Evolutionary conservation across 1,284 basidiomycete species (phyloP), one percentile per base, ranked within the genome.

Genomic region (Sporisorium exsertum): DNA sequence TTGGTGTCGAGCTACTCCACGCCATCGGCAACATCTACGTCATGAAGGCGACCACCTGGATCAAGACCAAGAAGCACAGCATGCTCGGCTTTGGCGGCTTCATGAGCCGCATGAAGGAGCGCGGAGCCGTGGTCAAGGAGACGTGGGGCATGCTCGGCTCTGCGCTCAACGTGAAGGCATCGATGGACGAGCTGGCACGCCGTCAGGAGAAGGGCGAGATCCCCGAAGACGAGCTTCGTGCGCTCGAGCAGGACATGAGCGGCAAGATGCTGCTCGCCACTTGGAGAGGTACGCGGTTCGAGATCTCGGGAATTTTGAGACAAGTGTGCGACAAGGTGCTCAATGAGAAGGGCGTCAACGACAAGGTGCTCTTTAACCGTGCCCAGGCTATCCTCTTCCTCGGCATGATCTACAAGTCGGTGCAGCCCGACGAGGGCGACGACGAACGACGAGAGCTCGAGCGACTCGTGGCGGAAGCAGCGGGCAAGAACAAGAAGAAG

Each of bases 61-160:
- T 98, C 87, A 98, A 97, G 87, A 81, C 84, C 33, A 81, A 84
- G 72, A 78, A 81, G 72, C 80, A 81, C 64, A 96, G 93, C 87
- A 94, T 98, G 87, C 88, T 96, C 72, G 94, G 94, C 63, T 73
- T 88, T 64, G 92, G 93, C 24, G 94, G 94, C 24, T 97, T 98
- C 88, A 94, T 95, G 87, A 94, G 94, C 59, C 90, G 93, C 35
- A 87, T 99, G 80, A 99, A 97, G 87, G 97, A 98, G 87, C 96
- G 95, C 86, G 94, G 94, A 16, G 79, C 74, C 10, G 88, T 93
- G 0, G 89, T 97, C 74, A 86, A 86, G 73, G 85, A 86, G 77
- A 85, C 81, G n/a, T 86, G 82, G 82, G 75, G 77, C 52, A 80
- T 86, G 63, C 80, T 84, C 45, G 84, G 85, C 35, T 84, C 92